Evolutionary conservation across 805 yeast species (phyloP).

Genomic region (Jamesozyma lodderae): DNA sequence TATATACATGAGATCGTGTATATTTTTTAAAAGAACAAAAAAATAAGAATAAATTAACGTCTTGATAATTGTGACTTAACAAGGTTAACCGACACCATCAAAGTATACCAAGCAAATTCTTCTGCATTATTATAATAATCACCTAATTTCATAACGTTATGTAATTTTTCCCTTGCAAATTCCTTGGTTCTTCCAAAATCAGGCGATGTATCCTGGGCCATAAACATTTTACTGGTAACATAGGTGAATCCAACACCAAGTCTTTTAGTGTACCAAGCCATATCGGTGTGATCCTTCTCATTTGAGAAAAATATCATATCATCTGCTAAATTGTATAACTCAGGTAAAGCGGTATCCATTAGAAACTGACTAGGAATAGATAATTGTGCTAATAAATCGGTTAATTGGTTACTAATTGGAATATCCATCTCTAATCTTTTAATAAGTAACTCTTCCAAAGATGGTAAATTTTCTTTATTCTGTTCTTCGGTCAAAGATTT

Average conservation of each 20-base stretch:
- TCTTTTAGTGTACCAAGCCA: constrained; percentile 90
- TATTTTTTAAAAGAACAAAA: background rate
- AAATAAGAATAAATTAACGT: constrained; percentile 3
- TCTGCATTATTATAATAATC: constrained; percentile 53
- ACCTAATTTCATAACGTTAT: constrained; percentile 46
- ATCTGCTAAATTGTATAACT: constrained; percentile 68
- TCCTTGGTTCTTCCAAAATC: constrained; percentile 48
- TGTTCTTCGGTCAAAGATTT: constrained; percentile 25
- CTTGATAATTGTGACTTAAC: constrained; percentile 60
- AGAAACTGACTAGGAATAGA: constrained; percentile 54
- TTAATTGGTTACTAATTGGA: constrained; percentile 29
- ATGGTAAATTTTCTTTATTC: constrained; percentile 17
- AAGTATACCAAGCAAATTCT: constrained; percentile 69
- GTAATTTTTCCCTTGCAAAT: constrained; percentile 54
- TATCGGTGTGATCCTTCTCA: constrained; percentile 61
- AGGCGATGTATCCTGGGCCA: constrained; percentile 62
- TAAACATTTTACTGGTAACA: constrained; percentile 67
- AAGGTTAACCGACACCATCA: constrained; percentile 53
- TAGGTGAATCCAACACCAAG: constrained; percentile 59
- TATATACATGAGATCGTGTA: background rate
- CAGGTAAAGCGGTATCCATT: constrained; percentile 44
- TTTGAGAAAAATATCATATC: constrained; percentile 76
- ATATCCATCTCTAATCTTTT: constrained; percentile 40
- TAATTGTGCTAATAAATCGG: constrained; percentile 44
- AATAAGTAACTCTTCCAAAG: constrained; percentile 37